phyloP scores from a whole-genome alignment of 73 alveolate species.

The Paraurostyla sp. region DNA sequence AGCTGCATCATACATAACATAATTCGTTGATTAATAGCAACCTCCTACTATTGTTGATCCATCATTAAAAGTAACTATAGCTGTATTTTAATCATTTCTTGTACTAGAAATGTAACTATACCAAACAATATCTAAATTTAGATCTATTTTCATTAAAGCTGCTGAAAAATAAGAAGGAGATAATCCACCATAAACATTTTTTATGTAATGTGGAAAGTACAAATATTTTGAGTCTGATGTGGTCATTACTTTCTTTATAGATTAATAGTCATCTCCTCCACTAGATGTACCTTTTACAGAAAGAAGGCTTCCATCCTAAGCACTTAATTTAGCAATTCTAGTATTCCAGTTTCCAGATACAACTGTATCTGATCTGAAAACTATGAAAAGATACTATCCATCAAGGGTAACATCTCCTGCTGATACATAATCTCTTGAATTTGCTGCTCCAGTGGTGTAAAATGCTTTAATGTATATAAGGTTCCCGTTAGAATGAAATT shows the following conservation, averaged over 20 bases:
- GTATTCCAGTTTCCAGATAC: neutral
- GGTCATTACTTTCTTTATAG: neutral
- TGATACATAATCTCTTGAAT: neutral
- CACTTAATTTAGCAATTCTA: neutral
- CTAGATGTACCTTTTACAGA: neutral
- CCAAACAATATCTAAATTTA: slow-evolving; percentile 27
- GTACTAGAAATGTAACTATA: neutral
- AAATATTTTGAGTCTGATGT: neutral
- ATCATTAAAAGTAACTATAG: neutral
- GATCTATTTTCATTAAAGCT: slow-evolving; percentile 29
- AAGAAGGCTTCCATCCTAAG: neutral
- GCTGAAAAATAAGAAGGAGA: neutral
- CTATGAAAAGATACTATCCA: neutral
- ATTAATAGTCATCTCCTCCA: neutral
- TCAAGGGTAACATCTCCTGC: slow-evolving; percentile 16
- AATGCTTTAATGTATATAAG: neutral
- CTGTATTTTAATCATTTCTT: neutral
- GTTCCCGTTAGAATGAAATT: neutral
- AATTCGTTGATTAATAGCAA: neutral
- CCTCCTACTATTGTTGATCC: neutral
- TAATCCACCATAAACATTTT: neutral
- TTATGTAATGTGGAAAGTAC: neutral
- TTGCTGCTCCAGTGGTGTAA: neutral
- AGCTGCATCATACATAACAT: neutral
- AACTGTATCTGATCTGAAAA: neutral